Conservation (phyloP, 495 filamentous ascomycete genomes). For the Usnea hakonensis region DNA sequence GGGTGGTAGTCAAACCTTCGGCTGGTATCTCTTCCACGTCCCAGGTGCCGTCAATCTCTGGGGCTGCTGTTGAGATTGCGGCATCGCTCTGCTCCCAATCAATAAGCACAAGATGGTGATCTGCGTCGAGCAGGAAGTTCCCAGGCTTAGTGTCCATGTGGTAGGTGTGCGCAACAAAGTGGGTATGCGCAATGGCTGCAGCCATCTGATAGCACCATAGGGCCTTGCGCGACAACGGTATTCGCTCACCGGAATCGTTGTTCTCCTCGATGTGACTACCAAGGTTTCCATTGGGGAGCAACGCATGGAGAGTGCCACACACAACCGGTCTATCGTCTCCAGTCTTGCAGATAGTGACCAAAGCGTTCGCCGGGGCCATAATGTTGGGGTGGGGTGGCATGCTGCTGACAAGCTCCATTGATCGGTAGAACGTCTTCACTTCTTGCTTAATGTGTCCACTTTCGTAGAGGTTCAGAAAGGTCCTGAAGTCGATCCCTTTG, state of each 20-base stretch:
- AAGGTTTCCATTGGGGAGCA: constrained; percentile 1
- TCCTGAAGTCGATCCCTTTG: constrained; percentile 14
- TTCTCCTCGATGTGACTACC: constrained; percentile 1
- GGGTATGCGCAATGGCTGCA: constrained; percentile 20
- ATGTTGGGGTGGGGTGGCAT: constrained; percentile 4
- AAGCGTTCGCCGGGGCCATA: constrained; percentile 3
- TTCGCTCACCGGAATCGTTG: constrained; percentile 1
- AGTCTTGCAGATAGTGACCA: constrained; percentile 1
- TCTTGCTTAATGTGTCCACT: neutral
- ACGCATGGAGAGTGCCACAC: constrained; percentile 10
- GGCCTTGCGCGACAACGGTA: constrained; percentile 15
- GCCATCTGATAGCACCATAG: constrained; percentile 21
- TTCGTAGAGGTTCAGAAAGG: constrained; percentile 7
- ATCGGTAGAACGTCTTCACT: neutral
- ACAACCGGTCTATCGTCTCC: neutral
- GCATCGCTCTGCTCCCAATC: constrained; percentile 26
- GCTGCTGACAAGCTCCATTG: neutral
- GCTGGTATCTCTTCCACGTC: constrained; percentile 17
- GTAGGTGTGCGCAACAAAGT: constrained; percentile 18
- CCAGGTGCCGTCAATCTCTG: constrained; percentile 24
- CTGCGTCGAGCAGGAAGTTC: constrained; percentile 26
- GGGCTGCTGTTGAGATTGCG: constrained; percentile 16
- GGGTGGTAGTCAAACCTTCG: neutral
- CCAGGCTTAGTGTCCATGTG: constrained; percentile 26
- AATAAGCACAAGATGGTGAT: constrained; percentile 24